phyloP scores from a whole-genome alignment of 306 rosid genomes.

The Quercus parvula region DNA sequence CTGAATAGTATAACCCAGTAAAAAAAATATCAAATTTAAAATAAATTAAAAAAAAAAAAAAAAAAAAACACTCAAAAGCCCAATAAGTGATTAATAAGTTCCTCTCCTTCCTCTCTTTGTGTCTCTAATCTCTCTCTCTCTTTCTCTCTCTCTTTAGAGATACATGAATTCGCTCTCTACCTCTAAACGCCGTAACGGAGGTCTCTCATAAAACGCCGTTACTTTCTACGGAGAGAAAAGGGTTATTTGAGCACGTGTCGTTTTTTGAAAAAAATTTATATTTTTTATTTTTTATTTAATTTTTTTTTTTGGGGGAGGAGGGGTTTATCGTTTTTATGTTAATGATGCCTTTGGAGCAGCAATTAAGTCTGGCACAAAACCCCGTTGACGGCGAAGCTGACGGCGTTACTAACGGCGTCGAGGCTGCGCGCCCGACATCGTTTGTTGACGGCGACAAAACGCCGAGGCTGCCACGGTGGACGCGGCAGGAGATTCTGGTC shows the following conservation, averaged over 20 bases:
- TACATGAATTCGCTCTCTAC: constrained; percentile 21
- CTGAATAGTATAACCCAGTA: constrained; percentile 23
- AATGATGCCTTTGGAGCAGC: constrained; percentile 65
- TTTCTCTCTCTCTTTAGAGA: neutral
- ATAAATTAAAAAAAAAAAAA: neutral
- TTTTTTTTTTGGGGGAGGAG: neutral
- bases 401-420: constrained; percentile 50
- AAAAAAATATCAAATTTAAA: neutral
- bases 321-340: neutral
- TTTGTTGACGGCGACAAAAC: constrained; percentile 57
- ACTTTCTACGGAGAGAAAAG: constrained; percentile 3
- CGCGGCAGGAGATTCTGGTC: constrained; percentile 89
- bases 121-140: constrained; percentile 1
- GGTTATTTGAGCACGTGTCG: constrained; percentile 56
- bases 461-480: constrained; percentile 93
- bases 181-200: constrained; percentile 71
- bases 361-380: constrained; percentile 27
- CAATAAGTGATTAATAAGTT: constrained; percentile 20
- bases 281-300: neutral
- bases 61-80: constrained; percentile 23
- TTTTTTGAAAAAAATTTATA: neutral
- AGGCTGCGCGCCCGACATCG: constrained; percentile 33
- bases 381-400: constrained; percentile 42
- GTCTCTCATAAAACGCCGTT: constrained; percentile 49
- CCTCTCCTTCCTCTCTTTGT: constrained; percentile 26